Base-by-base conservation (phyloP, 768 basidiomycete species). In the Kwoniella dejecticola region DNA sequence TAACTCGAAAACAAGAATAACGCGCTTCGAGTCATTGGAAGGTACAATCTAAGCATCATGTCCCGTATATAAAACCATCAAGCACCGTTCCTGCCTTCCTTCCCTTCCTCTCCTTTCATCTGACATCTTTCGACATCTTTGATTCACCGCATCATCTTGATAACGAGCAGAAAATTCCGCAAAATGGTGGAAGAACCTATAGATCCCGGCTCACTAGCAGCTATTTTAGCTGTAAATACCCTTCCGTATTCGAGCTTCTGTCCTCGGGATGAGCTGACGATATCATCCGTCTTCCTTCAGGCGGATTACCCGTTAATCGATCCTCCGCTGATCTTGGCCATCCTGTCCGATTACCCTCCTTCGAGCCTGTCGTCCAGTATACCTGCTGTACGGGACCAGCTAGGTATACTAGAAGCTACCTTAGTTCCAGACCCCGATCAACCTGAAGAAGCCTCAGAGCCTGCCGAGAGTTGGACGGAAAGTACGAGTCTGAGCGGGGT, bases 391-490 rank as follows among this genome's bases (percentile, higher is more conserved):
- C 55, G 61, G 29, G 69, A 71, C 19, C 71, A 72, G 31, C 57
- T 75, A 13, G 71, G 62, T 33, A 71, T 75, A 42, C 47, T 75
- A 19, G 65, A 75, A 57, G 74, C 74, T 11, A 65, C 71, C 10
- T 45, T 69, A 0, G 71, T 75, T 2, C 71, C 74, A 11, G 74
- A 75, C 55, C 53, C 61, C 19, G 60, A 62, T 44, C 40, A 62
- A 31, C 47, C 56, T 40, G 29, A 58, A 23, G 27, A 44, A 45
- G 26, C 42, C 13, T 52, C 58, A 6, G 49, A 50, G n/a, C n/a
- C 27, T 27, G 21, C 38, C 15, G 52, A 46, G 19, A 52, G 48
- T 15, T 48, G 42, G 60, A 62, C 60, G 15, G 60, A 55, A 27
- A 54, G 52, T 24, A 62, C 52, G 8, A 54, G 45, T 41, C 36